Evolutionary conservation across 1,284 basidiomycete species (phyloP).

Genomic region (Puccinia horiana): DNA sequence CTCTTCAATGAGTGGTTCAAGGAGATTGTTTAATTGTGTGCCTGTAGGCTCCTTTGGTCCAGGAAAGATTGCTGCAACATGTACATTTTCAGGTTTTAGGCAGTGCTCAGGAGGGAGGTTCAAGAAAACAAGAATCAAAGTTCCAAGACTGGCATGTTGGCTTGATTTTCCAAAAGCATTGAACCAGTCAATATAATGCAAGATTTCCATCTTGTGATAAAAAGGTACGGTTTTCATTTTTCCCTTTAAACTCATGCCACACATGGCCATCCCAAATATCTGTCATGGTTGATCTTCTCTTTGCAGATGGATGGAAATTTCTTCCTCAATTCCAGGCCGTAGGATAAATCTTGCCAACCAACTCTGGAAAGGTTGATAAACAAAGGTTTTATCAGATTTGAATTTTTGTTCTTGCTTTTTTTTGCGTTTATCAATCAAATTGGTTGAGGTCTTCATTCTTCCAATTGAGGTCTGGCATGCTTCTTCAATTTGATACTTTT

Average conservation of each 20-base stretch:
- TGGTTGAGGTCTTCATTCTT: conserved; percentile 23
- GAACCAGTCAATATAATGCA: conserved; percentile 39
- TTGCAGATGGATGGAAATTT: conserved; percentile 9
- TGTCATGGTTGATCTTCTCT: conserved; percentile 13
- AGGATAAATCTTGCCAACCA: conserved; percentile 16
- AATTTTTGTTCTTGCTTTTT: conserved; percentile 26
- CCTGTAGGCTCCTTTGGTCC: conserved; percentile 51
- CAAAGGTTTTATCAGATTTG: conserved; percentile 4
- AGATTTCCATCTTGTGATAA: conserved; percentile 23
- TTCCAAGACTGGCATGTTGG: background rate
- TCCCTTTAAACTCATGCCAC: conserved; percentile 1
- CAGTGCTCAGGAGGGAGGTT: conserved; percentile 56
- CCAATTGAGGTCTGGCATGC: conserved; percentile 11
- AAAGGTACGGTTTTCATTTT: background rate
- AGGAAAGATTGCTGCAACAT: conserved; percentile 59
- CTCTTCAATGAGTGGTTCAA: conserved; percentile 57
- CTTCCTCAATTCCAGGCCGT: conserved; percentile 19
- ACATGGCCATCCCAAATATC: conserved; percentile 21
- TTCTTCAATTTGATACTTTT: background rate
- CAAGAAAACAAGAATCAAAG: conserved; percentile 24
- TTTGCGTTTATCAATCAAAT: conserved; percentile 1
- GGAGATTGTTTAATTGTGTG: conserved; percentile 56
- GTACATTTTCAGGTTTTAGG: conserved; percentile 59
- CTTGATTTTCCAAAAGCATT: conserved; percentile 26
- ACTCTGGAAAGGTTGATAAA: conserved; percentile 26